Evolutionary conservation across 2,329 filamentous ascomycete species (phyloP), one percentile per base, ranked within the genome.

Genomic region (Bipolaris oryzae): DNA sequence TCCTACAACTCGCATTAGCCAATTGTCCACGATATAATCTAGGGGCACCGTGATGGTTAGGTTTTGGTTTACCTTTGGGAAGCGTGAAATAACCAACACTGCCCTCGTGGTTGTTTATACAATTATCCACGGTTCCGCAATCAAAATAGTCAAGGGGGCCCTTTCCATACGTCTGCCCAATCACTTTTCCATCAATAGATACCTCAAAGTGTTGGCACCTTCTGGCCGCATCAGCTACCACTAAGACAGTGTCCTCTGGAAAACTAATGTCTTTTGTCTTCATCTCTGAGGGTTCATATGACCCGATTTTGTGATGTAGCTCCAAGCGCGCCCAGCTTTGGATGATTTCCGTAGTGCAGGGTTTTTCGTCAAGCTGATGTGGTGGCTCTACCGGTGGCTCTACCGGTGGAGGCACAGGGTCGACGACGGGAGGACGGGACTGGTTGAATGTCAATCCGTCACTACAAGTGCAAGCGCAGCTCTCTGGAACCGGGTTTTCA

Each of bases 191-290:
- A 7, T 50, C 13, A 5, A 50, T 16, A 1, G 9, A 41, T 3
- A 50, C 47, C 15, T 41, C 47, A 16, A 34, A 50, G 37, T 50
- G 35, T 16, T 50, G 47, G 5, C 47, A 50, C 23, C 35, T 41
- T 4, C 1, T 0, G 1, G 0, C 1, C 2, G 47, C 6, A 50
- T 50, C 47, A 5, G 47, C 47, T 1, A 50, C 47, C n/a, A 33
- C 3, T 2, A 49, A 5, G 13, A 49, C 3, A 10, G 35, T 49
- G 3, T 41, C 46, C 2, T 41, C 35, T 1, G 11, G 0, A 1
- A 21, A 15, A 10, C 39, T 20, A 9, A 49, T 16, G 9, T 11
- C 1, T 1, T 20, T 0, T 3, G 15, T 13, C 11, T 3, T 6
- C 1, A 39, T 3, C 0, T 41, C 35, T 9, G 35, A 41, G 3